Base-by-base conservation (phyloP, 495 filamentous ascomycete genomes). In the Sphaerosporella brunnea region DNA sequence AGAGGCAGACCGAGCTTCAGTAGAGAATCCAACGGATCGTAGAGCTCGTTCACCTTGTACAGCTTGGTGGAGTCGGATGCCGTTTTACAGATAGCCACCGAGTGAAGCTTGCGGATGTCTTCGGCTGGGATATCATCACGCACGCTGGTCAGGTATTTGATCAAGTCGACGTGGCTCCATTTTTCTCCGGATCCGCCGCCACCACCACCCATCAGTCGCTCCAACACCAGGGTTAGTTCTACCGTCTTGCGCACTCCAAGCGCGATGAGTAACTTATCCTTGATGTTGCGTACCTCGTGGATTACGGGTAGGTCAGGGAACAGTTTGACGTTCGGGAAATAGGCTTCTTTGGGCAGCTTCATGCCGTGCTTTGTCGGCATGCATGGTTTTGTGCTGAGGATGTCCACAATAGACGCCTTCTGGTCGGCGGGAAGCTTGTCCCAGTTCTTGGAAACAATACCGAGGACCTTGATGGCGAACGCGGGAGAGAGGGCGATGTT, bases 341-440 rank as follows among this genome's bases (percentile, higher is more conserved):
- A 99, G 0, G 92, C 76, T 52, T 96, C 86, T 10, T 65, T 64
- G 18, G 92, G 92, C 56, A 74, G 80, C 53, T 70, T 82, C 88
- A 96, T 88, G 8, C 92, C 92, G 51, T 78, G 62, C 57, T 79
- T 94, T 0, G 92, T 96, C 0, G 92, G 92, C 50, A 99, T 87
- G 21, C 90, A 72, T 2, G 83, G 78, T 24, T 78, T 68, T 20
- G 70, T 66, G 35, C 73, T 69, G 8, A 96, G 64, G 5, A 80
- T 61, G 9, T 69, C 65, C 13, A 74, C 58, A 11, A 93, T 64
- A 11, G 72, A 75, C 15, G 72, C 67, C 59, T 81, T 92, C 2
- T 76, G 77, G 16, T 68, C 64, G 23, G 65, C 61, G 48, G 73
- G 79, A 11, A 94, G 59, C 20, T 65, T 67, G 9, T 95, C 88